Conservation (phyloP, 164 flowering plant species). For the Echeveria elegans region DNA sequence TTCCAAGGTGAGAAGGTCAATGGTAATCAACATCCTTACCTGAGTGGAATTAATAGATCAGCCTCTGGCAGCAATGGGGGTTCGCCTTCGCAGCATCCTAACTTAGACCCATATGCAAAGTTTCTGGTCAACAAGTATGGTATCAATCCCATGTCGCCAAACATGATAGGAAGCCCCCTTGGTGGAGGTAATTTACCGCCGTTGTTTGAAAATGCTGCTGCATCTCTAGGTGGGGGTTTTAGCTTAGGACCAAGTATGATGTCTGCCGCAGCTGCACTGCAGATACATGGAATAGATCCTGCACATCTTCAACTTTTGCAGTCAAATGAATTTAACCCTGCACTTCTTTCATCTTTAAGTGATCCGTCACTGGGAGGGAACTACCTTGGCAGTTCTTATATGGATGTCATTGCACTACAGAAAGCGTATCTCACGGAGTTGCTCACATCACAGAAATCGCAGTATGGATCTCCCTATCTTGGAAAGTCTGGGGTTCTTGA, state of each 20-base stretch:
- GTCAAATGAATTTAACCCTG: slow-evolving; percentile 54
- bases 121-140: slow-evolving; percentile 45
- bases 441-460: slow-evolving; percentile 63
- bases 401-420: slow-evolving; percentile 53
- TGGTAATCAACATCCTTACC: slow-evolving; percentile 30
- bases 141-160: slow-evolving; percentile 46
- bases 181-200: slow-evolving; percentile 53
- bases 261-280: slow-evolving; percentile 5
- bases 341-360: slow-evolving; percentile 43
- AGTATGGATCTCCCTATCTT: slow-evolving; percentile 37
- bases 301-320: slow-evolving; percentile 59
- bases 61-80: slow-evolving; percentile 26
- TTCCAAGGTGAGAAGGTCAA: slow-evolving; percentile 34
- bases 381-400: slow-evolving; percentile 35
- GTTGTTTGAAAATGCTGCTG: slow-evolving; percentile 52
- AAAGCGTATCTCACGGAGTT: slow-evolving; percentile 62
- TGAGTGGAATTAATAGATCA: slow-evolving; percentile 26
- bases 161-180: slow-evolving; percentile 46
- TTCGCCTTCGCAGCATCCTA: slow-evolving; percentile 43
- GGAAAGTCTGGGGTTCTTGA: slow-evolving; percentile 44
- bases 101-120: slow-evolving; percentile 24
- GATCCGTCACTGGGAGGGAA: slow-evolving; percentile 48
- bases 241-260: slow-evolving; percentile 34
- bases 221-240: slow-evolving; percentile 32
- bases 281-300: slow-evolving; percentile 34